A percentile compares a stretch with the other conserved stretches of the same genome.
Evolutionary conservation across 768 basidiomycete genomes (phyloP).

Genomic region (Daedalea quercina): DNA sequence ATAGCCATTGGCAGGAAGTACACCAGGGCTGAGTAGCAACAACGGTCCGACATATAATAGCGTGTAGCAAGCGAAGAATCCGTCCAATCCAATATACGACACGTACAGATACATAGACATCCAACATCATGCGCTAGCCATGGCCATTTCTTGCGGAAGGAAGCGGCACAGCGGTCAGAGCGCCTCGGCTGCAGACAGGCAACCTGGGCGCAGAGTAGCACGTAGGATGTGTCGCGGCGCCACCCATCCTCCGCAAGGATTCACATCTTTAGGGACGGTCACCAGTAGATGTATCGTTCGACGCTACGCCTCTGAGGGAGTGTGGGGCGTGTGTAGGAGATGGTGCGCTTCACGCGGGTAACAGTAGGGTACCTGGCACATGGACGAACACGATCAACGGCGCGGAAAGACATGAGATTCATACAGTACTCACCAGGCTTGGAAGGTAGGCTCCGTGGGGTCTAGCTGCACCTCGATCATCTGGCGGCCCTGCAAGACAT

Average conservation of each 20-base stretch:
- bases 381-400: background rate
- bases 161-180: too few species aligned
- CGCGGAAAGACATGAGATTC: background rate
- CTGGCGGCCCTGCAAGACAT: conserved; percentile 60
- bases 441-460: conserved; percentile 42
- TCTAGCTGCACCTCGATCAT: conserved; percentile 81
- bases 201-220: too few species aligned
- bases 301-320: conserved; percentile 47
- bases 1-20: background rate
- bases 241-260: background rate
- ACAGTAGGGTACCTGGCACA: conserved; percentile 65
- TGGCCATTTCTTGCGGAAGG: background rate
- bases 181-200: too few species aligned
- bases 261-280: conserved; percentile 19
- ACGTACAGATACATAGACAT: background rate
- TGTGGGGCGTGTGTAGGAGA: conserved; percentile 50
- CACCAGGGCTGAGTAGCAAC: background rate
- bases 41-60: background rate
- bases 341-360: conserved; percentile 69
- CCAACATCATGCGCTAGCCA: background rate
- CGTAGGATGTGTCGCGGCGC: background rate
- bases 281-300: conserved; percentile 77
- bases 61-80: background rate
- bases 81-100: background rate
- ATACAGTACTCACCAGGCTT: conserved; percentile 46